Evolutionary conservation across 352 stramenopile species (phyloP).

Genomic region (Pythium coloratum): DNA sequence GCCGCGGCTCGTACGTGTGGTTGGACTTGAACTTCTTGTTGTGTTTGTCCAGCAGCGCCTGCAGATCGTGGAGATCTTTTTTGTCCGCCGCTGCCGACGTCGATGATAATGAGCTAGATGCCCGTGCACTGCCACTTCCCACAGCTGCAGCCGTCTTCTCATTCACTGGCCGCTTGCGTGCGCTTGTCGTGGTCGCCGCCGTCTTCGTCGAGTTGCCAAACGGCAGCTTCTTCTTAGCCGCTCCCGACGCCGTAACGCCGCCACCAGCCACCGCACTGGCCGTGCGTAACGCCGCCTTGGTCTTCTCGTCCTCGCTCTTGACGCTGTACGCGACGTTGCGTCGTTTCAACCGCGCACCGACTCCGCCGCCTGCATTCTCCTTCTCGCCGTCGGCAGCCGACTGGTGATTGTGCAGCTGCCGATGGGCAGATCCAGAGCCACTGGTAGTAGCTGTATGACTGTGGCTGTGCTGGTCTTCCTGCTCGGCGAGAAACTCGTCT

Average conservation of each 20-base stretch:
- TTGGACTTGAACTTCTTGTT: conserved; percentile 79
- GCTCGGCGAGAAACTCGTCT: conserved; percentile 37
- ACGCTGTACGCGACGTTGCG: conserved; percentile 20
- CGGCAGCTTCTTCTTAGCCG: conserved; percentile 22
- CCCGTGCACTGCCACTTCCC: not conserved
- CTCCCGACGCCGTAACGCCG: not conserved
- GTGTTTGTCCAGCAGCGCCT: conserved; percentile 61
- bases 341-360: conserved; percentile 8
- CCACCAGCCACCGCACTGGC: not conserved
- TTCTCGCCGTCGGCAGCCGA: conserved; percentile 23
- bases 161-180: conserved; percentile 4
- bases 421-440: not conserved
- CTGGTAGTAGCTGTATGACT: not conserved
- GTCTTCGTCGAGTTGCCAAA: conserved; percentile 21
- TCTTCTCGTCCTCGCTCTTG: too few relatives aligned
- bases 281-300: conserved; percentile 23
- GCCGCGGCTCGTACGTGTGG: conserved; percentile 77
- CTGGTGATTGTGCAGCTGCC: conserved; percentile 1
- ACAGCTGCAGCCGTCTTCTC: not conserved
- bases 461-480: conserved; percentile 6
- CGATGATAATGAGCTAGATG: too few relatives aligned
- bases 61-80: conserved; percentile 41
- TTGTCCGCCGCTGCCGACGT: conserved; percentile 3
- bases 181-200: not conserved
- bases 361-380: conserved; percentile 18